These are phyloP conservation scores for Wickerhamiella siamensis DNA, from an alignment of 805 yeast species.

Conservation along the genomic window DNA sequence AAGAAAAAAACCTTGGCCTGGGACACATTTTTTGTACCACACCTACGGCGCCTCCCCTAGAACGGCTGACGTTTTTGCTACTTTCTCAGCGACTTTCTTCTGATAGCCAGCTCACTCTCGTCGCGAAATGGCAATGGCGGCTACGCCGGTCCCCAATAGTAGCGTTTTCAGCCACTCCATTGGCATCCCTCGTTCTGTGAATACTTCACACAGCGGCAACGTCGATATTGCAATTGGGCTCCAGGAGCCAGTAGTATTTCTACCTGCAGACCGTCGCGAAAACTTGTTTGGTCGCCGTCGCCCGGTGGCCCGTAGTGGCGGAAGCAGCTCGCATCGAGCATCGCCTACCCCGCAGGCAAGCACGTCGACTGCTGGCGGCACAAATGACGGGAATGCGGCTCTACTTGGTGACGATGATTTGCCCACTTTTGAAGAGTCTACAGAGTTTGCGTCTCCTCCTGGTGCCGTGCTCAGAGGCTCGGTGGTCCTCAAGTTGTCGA, in stretches of 20 bases:
- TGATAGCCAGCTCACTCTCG: neutral
- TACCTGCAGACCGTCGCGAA: conserved; percentile 13
- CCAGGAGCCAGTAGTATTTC: conserved; percentile 22
- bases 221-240: conserved; percentile 22
- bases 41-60: too few species aligned
- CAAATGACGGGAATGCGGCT: neutral
- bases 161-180: conserved; percentile 17
- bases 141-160: neutral
- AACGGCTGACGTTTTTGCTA: too few species aligned
- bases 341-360: neutral
- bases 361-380: neutral
- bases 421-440: conserved; percentile 5
- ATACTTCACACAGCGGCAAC: conserved; percentile 22
- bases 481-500: conserved; percentile 51
- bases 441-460: conserved; percentile 5
- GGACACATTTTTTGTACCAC: too few species aligned
- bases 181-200: conserved; percentile 22
- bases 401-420: conserved; percentile 1
- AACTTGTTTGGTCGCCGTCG: conserved; percentile 2
- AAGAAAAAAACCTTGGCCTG: too few species aligned
- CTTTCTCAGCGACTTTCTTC: too few species aligned
- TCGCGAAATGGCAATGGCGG: conserved; percentile 5
- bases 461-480: conserved; percentile 61
- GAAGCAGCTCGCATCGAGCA: neutral
- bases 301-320: neutral